phyloP scores from a whole-genome alignment of 768 basidiomycete genomes.

The Glaciozyma antarctica region DNA sequence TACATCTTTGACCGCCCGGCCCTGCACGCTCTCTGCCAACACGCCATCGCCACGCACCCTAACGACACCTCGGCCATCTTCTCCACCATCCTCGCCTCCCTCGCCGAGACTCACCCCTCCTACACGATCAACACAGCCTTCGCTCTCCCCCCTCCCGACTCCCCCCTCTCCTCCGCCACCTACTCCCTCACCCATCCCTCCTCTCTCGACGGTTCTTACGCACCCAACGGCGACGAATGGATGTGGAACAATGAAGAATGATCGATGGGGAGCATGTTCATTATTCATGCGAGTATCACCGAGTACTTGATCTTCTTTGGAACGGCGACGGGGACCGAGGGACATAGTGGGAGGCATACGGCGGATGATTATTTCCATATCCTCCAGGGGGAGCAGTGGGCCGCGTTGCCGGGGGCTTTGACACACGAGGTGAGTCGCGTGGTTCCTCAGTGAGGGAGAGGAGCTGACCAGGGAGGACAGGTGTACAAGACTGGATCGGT shows the following conservation, averaged over 20 bases:
- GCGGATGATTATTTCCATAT: conserved; percentile 99
- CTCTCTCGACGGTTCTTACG: conserved; percentile 16
- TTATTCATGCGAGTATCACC: conserved; percentile 91
- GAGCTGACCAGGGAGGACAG: conserved; percentile 29
- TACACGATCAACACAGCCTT: conserved; percentile 42
- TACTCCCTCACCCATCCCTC: neutral
- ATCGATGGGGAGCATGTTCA: conserved; percentile 63
- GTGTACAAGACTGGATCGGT: conserved; percentile 70
- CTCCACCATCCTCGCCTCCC: conserved; percentile 67
- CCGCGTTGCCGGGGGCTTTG: conserved; percentile 68
- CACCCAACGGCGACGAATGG: conserved; percentile 58
- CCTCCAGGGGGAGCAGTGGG: conserved; percentile 87
- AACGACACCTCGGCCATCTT: conserved; percentile 65
- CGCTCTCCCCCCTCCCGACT: conserved; percentile 44
- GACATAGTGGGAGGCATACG: conserved; percentile 84
- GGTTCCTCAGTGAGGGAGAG: neutral
- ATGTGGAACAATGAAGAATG: conserved; percentile 95
- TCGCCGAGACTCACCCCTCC: conserved; percentile 61
- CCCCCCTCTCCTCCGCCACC: conserved; percentile 35
- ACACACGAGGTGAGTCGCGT: conserved; percentile 57
- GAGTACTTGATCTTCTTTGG: conserved; percentile 73
- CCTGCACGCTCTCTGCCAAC: conserved; percentile 63
- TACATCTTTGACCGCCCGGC: conserved; percentile 69
- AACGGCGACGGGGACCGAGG: conserved; percentile 92
- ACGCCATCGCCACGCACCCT: conserved; percentile 58